Conservation (phyloP, 306 rosid genomes). For the Parietaria judaica region DNA sequence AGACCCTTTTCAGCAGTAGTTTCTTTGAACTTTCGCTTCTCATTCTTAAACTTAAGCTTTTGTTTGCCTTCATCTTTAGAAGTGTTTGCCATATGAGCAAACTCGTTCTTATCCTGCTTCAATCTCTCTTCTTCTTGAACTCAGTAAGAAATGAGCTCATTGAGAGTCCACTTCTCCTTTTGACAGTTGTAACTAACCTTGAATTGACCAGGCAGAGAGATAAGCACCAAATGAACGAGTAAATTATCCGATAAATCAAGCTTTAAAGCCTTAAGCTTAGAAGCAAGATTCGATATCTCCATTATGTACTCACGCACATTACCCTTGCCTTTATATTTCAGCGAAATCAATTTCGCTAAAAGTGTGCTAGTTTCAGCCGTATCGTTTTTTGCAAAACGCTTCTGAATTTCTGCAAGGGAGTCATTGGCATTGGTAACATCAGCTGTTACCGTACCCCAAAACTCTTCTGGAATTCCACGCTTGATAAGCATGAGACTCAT, state of each 20-base stretch:
- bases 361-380: not conserved
- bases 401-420: conserved; percentile 1
- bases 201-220: not conserved
- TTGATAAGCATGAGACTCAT: not conserved
- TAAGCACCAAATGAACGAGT: not conserved
- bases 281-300: not conserved
- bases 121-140: not conserved
- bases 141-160: not conserved
- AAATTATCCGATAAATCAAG: not conserved
- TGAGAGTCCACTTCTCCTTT: not conserved
- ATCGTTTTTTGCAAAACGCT: not conserved
- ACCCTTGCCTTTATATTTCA: not conserved
- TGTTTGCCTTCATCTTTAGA: not conserved
- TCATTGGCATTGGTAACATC: not conserved
- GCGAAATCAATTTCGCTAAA: not conserved
- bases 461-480: not conserved
- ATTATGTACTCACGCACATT: not conserved
- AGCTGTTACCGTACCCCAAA: not conserved
- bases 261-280: not conserved
- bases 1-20: no score
- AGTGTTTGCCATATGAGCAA: not conserved
- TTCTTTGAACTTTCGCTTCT: no score
- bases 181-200: not conserved
- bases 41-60: no score
- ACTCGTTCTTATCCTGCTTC: not conserved